A percentile compares a stretch with the other conserved stretches of the same genome.
Evolutionary conservation across 2,329 filamentous ascomycete species (phyloP).

Genomic region (Fusarium verticillioides): DNA sequence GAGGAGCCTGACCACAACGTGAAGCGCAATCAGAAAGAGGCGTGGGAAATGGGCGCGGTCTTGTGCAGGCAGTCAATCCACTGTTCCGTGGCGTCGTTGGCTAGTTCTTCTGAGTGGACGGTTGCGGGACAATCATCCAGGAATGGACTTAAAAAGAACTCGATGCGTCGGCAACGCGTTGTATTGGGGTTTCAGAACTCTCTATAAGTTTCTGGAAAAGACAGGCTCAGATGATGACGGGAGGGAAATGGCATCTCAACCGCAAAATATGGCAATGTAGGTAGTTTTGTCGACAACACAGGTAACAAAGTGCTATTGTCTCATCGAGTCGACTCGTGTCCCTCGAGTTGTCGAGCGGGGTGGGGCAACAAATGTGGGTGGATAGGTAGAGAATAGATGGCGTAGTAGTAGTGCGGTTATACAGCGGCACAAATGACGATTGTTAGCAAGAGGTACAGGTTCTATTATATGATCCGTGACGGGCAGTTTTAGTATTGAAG

Average conservation of each 20-base stretch:
- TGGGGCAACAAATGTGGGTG: slow-evolving; percentile 26
- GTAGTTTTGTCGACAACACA: slow-evolving; percentile 3
- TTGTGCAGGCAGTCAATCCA: slow-evolving; percentile 32
- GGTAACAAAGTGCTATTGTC: slow-evolving; percentile 20
- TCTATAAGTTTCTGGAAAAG: not conserved
- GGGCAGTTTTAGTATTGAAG: not conserved
- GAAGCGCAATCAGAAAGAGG: slow-evolving; percentile 30
- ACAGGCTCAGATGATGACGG: not conserved
- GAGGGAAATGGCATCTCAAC: slow-evolving; percentile 4
- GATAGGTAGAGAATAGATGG: slow-evolving; percentile 2
- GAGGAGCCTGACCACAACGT: slow-evolving; percentile 5
- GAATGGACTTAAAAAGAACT: slow-evolving; percentile 25
- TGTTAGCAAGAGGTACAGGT: not conserved
- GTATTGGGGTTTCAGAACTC: not conserved
- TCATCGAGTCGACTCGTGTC: slow-evolving; percentile 21
- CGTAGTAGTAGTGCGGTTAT: slow-evolving; percentile 11
- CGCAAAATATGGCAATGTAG: not conserved
- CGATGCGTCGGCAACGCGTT: slow-evolving; percentile 18
- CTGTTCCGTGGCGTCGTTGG: slow-evolving; percentile 31
- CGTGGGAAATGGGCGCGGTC: slow-evolving; percentile 20
- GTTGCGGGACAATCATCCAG: slow-evolving; percentile 34
- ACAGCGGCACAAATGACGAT: slow-evolving; percentile 8
- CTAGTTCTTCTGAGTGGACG: slow-evolving; percentile 35
- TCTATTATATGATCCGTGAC: not conserved
- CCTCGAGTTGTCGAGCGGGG: slow-evolving; percentile 21